Base-by-base conservation (phyloP, 2,329 filamentous ascomycete genomes). In the Mariannaea sp. region DNA sequence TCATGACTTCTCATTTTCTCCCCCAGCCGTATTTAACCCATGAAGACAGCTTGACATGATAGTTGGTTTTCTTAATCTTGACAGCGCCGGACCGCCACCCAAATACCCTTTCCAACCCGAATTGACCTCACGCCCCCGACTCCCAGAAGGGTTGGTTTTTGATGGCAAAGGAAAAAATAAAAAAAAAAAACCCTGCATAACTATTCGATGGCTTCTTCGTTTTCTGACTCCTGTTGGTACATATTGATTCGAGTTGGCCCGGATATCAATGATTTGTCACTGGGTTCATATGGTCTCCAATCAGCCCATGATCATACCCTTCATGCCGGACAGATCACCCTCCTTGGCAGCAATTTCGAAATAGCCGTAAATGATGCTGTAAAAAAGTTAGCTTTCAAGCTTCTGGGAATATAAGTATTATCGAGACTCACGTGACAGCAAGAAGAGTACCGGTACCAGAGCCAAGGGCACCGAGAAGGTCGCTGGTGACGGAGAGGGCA, bases 311-410 rank as follows among this genome's bases (percentile, higher is more conserved):
- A 87, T 81, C 83, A 87, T 86, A 52, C 85, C 85, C 75, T 87
- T 86, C 83, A 87, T 85, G 64, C 91, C 90, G 57, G 87, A 83
- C 75, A 97, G 87, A 73, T 99, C 94, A 68, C 94, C 94, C 77
- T 99, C 94, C 79, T 97, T 97, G 69, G 95, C 95, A 19, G 94
- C 94, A 70, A 99, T 99, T 76, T 99, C 94, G 69, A 99, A 99
- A 80, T 99, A 99, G 62, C 92, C 91, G 76, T 99, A 99, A 76
- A 99, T 99, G 73, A 99, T 99, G 58, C 91, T 95, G 65, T 13
- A 24, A 24, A 24, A 24, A 24, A 24, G 22, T 24, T 8, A 24
- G 22, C 22, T n/a, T n/a, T 12, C 17, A 9, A 49, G 16, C 19
- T 36, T 42, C 17, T 12, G 7, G 4, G 26, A 29, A 29, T 29